Percentiles rank a stretch among this genome's conserved stretches.
These are phyloP conservation scores for Apodospora peruviana DNA, from an alignment of 495 filamentous ascomycete genomes.

Conservation along the genomic window DNA sequence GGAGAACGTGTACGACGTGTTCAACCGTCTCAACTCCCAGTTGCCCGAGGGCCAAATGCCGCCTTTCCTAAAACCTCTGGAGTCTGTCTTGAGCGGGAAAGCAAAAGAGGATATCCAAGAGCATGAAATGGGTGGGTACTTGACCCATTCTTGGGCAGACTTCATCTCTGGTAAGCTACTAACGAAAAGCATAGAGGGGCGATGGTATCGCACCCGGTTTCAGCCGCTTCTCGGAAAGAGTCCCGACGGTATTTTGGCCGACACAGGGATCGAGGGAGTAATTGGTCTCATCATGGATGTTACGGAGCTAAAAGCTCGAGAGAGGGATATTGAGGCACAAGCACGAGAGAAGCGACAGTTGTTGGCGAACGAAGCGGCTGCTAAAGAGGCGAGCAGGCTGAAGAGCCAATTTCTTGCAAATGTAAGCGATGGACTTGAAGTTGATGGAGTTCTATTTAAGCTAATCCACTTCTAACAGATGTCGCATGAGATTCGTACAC, in stretches of 20 bases:
- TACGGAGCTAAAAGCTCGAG: slow-evolving; percentile 56
- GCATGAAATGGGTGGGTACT: slow-evolving; percentile 36
- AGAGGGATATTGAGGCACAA: slow-evolving; percentile 50
- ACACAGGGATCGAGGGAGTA: slow-evolving; percentile 52
- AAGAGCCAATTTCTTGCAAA: slow-evolving; percentile 67
- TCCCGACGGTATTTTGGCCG: slow-evolving; percentile 36
- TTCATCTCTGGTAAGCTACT: not conserved
- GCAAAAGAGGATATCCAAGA: slow-evolving; percentile 45
- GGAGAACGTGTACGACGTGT: slow-evolving; percentile 53
- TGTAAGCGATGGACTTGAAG: slow-evolving; percentile 16
- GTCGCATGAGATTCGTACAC: slow-evolving; percentile 84
- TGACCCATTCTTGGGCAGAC: not conserved
- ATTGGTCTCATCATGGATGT: slow-evolving; percentile 67
- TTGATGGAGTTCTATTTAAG: not conserved
- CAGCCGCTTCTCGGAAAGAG: slow-evolving; percentile 50
- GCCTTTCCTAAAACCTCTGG: slow-evolving; percentile 46
- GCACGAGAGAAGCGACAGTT: slow-evolving; percentile 58
- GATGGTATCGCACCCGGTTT: slow-evolving; percentile 62
- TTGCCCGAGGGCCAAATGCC: slow-evolving; percentile 32
- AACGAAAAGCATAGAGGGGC: slow-evolving; percentile 29
- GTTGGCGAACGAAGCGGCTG: slow-evolving; percentile 58
- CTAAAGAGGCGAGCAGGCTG: slow-evolving; percentile 63
- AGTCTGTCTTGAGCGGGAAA: slow-evolving; percentile 51
- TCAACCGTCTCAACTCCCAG: slow-evolving; percentile 33
- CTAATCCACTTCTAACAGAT: slow-evolving; percentile 43